phyloP scores from a whole-genome alignment of 1,284 basidiomycete species.

The Thecaphora thlaspeos region DNA sequence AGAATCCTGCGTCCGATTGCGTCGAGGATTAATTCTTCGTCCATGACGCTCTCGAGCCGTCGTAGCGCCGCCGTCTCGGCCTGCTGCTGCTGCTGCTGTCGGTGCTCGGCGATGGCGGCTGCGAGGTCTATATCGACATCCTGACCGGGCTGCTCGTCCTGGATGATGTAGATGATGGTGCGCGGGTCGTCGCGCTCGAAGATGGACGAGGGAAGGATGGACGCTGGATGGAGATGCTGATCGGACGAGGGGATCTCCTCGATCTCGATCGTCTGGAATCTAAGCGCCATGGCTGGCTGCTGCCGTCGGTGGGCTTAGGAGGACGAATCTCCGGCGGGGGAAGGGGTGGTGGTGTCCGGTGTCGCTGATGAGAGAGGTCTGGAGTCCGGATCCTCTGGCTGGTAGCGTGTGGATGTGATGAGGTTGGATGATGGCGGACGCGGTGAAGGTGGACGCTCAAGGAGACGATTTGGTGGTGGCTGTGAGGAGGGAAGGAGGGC shows the following conservation, averaged over 20 bases:
- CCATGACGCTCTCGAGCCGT: slow-evolving; percentile 23
- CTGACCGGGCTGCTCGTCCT: slow-evolving; percentile 19
- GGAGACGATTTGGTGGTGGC: no score
- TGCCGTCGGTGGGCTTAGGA: no score
- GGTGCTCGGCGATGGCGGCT: slow-evolving; percentile 11
- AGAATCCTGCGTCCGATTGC: slow-evolving; percentile 37
- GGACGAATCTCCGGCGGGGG: no score
- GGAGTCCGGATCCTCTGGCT: no score
- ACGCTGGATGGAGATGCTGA: slow-evolving; percentile 5
- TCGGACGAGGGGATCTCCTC: slow-evolving; percentile 24
- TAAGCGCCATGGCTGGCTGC: background rate
- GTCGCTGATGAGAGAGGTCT: no score
- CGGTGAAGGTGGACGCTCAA: no score
- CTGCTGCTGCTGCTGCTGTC: slow-evolving; percentile 11
- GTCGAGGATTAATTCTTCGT: slow-evolving; percentile 37
- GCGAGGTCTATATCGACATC: slow-evolving; percentile 2
- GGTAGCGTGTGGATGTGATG: no score
- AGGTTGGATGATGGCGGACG: no score
- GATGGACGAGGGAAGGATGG: slow-evolving; percentile 22
- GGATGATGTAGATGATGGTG: slow-evolving; percentile 37
- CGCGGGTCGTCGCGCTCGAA: slow-evolving; percentile 31
- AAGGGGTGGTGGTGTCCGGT: no score
- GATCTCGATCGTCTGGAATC: slow-evolving; percentile 8
- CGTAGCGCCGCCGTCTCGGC: slow-evolving; percentile 1
- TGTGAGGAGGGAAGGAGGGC: no score